Base-by-base conservation (phyloP, 1,284 basidiomycete species). In the Athelia sp. region DNA sequence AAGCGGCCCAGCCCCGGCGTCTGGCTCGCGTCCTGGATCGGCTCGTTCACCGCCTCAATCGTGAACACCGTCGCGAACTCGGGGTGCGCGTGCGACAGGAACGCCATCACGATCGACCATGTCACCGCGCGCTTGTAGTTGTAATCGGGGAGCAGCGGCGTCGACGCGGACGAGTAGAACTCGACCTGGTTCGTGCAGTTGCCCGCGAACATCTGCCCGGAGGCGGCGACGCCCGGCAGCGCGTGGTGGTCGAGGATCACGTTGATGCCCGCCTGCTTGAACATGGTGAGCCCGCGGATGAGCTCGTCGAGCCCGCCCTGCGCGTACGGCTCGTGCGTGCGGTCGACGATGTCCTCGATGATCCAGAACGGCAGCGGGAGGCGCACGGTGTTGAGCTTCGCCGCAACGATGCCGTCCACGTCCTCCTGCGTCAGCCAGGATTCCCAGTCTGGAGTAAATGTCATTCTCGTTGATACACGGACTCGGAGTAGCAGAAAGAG, bases 291-390 rank as follows among this genome's bases (percentile, higher is more conserved):
- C 13, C 85, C 87, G 43, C 79, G 72, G 59, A 75, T 74, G 85
- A 90, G 71, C 50, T 82, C 75, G 8, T 61, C 51, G 35, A 90
- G 72, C 22, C 88, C 88, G 17, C 88, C 87, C 32, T 78, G 74
- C 14, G 87, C 81, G 58, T 76, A 90, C 43, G 72, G 76, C 58
- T 90, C 88, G 2, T 65, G 72, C 0, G 62, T 59, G 3, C 81
- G 73, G 58, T 88, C 61, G 0, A 90, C 87, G 6, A 90, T 68
- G 6, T 69, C 71, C 61, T 90, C 88, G 14, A 90, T 67, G 43
- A 90, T 82, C 88, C 88, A 91, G 60, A 84, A 91, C 0, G 88
- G 87, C 21, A 90, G 75, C 85, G 87, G 87, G 56, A 90, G 73
- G 18, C 88, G 79, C 53, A 86, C 84, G 17, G 84, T 84, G 56